Evolutionary conservation across 192 early-diverging fungal genomes (phyloP).

Genomic region (Helicostylum pulchrum): DNA sequence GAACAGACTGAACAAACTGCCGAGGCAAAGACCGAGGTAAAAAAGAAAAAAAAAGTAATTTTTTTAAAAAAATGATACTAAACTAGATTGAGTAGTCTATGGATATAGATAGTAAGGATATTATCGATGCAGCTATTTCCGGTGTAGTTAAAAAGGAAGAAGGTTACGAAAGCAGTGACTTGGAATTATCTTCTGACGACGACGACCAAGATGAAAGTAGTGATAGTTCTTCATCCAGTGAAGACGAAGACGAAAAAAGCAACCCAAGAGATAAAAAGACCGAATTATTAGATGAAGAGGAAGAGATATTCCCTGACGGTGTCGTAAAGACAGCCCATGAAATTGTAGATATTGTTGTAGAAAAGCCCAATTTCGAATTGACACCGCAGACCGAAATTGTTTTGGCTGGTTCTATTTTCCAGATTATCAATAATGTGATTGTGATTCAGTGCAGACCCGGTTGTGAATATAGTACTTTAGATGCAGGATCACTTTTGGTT

Average conservation of each 20-base stretch:
- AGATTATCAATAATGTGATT: conserved; percentile 69
- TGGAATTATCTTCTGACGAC: conserved; percentile 38
- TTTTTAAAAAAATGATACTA: too few species aligned
- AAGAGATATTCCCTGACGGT: conserved; percentile 16
- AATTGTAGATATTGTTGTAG: conserved; percentile 46
- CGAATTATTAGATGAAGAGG: conserved; percentile 30
- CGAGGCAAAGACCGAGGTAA: too few species aligned
- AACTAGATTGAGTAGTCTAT: too few species aligned
- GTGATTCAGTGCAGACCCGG: conserved; percentile 56
- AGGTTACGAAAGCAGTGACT: conserved; percentile 46
- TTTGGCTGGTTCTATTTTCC: conserved; percentile 62
- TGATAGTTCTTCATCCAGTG: neutral
- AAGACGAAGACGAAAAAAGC: conserved; percentile 8
- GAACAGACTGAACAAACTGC: too few species aligned
- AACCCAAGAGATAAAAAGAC: neutral
- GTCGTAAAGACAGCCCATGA: conserved; percentile 59
- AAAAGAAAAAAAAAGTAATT: too few species aligned
- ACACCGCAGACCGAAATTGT: conserved; percentile 46
- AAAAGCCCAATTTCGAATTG: conserved; percentile 44
- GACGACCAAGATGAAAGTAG: conserved; percentile 18
- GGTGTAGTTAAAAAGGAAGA: conserved; percentile 21
- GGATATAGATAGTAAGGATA: conserved; percentile 15
- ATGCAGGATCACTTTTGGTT: conserved; percentile 70
- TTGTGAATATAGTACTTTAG: conserved; percentile 61
- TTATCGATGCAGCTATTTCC: conserved; percentile 36